Evolutionary conservation across 2,329 filamentous ascomycete species (phyloP), one percentile per base, ranked within the genome.

Genomic region (Penicillium decumbens): DNA sequence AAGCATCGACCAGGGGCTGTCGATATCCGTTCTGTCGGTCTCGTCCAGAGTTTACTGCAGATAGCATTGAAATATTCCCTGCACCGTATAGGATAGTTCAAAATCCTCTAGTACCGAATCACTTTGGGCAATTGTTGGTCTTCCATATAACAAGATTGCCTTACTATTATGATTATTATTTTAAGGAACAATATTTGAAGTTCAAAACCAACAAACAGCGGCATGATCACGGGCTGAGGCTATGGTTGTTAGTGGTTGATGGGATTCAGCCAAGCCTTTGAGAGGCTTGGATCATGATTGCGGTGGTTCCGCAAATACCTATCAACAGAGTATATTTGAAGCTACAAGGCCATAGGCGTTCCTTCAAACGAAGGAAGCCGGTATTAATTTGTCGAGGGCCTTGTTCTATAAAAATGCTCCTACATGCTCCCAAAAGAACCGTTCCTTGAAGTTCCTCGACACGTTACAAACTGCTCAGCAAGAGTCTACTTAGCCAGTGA

Each of bases 11-110:
- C 28, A n/a, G 30, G 24, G 9, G 15, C 47, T 57, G 54, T 51
- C 51, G 29, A 48, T 50, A 50, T 46, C 50, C 53, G 50, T 51
- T 47, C 23, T 51, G 45, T 45, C 44, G 30, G 44, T 45, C 43
- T 44, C 25, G 46, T 37, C 54, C 49, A 41, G 37, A 40, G 15
- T 28, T 23, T 42, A 50, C 47, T 54, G 47, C 54, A 55, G 54
- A n/a, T 29, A 27, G 39, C 35, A 51, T 40, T 28, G 18, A 50
- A 32, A 52, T 50, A 45, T 43, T 40, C 29, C 35, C 38, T 47
- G 53, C 38, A 48, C 46, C 28, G 15, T 28, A 38, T 9, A 41
- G 27, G 45, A 24, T 28, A 25, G 37, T 47, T 32, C 13, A 37
- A 49, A 39, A 13, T 23, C 18, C 15, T 12, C 9, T 12, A 20